A percentile compares a stretch with the other conserved stretches of the same genome.
phyloP scores from a whole-genome alignment of 305 asterid genomes.

The Solanum hybrid region DNA sequence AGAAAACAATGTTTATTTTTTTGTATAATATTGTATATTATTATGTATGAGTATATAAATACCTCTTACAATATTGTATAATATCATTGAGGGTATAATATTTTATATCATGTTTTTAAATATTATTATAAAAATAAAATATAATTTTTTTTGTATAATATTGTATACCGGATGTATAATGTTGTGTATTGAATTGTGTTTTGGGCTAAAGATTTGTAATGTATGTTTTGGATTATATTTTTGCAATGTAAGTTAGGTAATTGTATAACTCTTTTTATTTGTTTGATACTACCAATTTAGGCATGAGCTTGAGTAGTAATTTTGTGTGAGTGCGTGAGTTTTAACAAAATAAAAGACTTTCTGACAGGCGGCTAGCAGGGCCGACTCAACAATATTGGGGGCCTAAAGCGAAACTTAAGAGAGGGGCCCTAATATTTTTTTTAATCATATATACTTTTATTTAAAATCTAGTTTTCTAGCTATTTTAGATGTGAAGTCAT shows the following conservation, averaged over 20 bases:
- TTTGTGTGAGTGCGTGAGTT: neutral
- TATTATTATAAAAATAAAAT: too few species aligned
- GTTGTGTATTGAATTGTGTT: neutral
- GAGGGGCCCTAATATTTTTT: too few species aligned
- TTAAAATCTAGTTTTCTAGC: too few species aligned
- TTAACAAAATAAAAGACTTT: too few species aligned
- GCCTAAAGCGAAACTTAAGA: too few species aligned
- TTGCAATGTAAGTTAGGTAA: neutral
- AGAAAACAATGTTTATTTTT: too few species aligned
- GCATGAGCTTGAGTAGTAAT: neutral
- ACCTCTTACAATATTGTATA: neutral
- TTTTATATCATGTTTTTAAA: neutral
- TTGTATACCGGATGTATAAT: neutral
- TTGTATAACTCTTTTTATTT: neutral
- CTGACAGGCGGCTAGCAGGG: neutral
- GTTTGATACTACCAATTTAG: neutral
- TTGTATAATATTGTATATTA: too few species aligned
- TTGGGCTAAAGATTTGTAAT: neutral
- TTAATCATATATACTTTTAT: too few species aligned
- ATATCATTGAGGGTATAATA: neutral
- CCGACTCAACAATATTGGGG: too few species aligned
- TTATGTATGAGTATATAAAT: neutral
- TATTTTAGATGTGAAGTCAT: too few species aligned
- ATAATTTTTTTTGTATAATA: too few species aligned
- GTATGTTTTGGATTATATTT: too few species aligned